Conservation (phyloP, 768 basidiomycete species). For the Clavulina sp. region DNA sequence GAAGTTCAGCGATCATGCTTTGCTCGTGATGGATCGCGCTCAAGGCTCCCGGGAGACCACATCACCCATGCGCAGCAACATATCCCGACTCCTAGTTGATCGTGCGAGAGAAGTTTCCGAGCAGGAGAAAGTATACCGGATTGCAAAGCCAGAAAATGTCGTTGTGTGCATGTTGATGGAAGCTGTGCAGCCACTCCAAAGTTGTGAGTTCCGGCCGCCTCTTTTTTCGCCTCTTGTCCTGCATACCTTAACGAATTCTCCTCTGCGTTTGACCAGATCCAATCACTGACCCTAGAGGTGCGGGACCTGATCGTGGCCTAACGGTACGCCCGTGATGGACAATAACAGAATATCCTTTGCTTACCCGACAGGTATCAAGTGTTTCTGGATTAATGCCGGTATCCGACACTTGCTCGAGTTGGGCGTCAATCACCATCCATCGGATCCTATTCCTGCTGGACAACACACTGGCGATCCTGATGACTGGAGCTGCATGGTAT, state of each 20-base stretch:
- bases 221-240: background rate
- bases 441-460: conserved; percentile 33
- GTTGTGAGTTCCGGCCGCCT: conserved; percentile 38
- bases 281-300: conserved; percentile 55
- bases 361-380: conserved; percentile 45
- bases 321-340: no score
- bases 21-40: conserved; percentile 61
- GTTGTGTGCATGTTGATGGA: conserved; percentile 71
- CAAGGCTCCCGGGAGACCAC: conserved; percentile 24
- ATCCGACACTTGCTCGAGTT: conserved; percentile 66
- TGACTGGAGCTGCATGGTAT: conserved; percentile 67
- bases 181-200: conserved; percentile 38
- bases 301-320: no score
- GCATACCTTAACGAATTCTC: background rate
- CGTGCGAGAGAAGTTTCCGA: conserved; percentile 78
- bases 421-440: conserved; percentile 25
- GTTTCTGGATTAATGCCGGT: conserved; percentile 67
- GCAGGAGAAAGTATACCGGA: conserved; percentile 67
- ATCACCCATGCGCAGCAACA: conserved; percentile 42
- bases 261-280: conserved; percentile 33
- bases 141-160: conserved; percentile 63
- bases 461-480: conserved; percentile 16
- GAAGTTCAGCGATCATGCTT: conserved; percentile 81
- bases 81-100: conserved; percentile 62
- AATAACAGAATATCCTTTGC: no score